Evolutionary conservation across 768 basidiomycete genomes (phyloP).

Genomic region (Naganishia vishniacii): DNA sequence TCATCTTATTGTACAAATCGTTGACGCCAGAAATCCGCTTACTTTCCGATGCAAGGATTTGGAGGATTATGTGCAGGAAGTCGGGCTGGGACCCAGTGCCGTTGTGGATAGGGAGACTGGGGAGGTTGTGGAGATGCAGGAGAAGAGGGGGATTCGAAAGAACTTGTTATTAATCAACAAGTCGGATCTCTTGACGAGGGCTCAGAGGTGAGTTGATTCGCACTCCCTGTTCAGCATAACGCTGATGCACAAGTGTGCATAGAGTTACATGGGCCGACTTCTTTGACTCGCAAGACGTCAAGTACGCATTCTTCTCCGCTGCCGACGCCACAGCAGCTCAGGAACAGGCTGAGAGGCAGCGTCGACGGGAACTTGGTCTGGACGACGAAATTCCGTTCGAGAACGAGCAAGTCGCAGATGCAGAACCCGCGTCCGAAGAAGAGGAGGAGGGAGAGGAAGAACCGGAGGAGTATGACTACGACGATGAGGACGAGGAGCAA

Average conservation of each 20-base stretch:
- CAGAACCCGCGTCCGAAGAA: conserved; percentile 48
- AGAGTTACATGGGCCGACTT: conserved; percentile 84
- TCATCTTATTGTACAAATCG: conserved; percentile 92
- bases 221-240: no score
- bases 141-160: conserved; percentile 62
- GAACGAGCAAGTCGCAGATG: conserved; percentile 55
- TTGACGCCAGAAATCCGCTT: conserved; percentile 92
- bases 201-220: conserved; percentile 62
- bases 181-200: conserved; percentile 77
- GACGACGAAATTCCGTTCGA: conserved; percentile 69
- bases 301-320: conserved; percentile 93
- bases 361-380: conserved; percentile 50
- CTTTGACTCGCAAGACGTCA: conserved; percentile 40
- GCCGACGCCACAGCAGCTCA: conserved; percentile 78
- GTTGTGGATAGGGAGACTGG: conserved; percentile 55
- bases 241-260: background rate
- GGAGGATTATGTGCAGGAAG: conserved; percentile 75
- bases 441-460: conserved; percentile 39
- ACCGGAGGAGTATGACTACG: conserved; percentile 38
- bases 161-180: conserved; percentile 89
- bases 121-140: conserved; percentile 63
- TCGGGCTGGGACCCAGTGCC: conserved; percentile 33
- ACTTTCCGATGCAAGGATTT: conserved; percentile 90
- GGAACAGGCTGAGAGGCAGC: conserved; percentile 56
- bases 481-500: conserved; percentile 29